These are phyloP conservation scores for Lagenidium sp. DNA, from an alignment of 352 stramenopile species.

Conservation along the genomic window DNA sequence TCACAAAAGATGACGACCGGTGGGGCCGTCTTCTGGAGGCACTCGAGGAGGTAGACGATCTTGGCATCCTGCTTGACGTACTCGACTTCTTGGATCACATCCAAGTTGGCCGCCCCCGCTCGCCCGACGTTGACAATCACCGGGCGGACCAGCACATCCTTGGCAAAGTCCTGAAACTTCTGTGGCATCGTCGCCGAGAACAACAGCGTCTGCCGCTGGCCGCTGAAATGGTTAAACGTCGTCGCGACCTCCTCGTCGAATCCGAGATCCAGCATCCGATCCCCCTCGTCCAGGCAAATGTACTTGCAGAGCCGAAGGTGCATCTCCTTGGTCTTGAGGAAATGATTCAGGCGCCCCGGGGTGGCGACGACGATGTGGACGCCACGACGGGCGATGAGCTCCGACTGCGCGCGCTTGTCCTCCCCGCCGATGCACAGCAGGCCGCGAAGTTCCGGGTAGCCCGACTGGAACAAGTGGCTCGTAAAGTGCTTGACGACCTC, in stretches of 20 bases:
- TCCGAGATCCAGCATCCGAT: conserved; percentile 97
- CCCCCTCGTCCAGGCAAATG: conserved; percentile 98
- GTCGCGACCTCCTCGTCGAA: conserved; percentile 90
- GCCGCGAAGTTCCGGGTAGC: conserved; percentile 81
- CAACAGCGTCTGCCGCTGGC: conserved; percentile 96
- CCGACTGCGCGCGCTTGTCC: conserved; percentile 89
- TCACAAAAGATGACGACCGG: conserved; percentile 98
- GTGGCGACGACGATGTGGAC: conserved; percentile 97
- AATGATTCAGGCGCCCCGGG: conserved; percentile 94
- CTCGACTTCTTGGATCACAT: conserved; percentile 99
- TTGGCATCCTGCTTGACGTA: conserved; percentile 99
- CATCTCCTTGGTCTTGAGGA: conserved; percentile 94
- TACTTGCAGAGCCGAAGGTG: conserved; percentile 94
- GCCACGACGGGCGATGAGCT: conserved; percentile 76
- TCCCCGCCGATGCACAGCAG: conserved; percentile 96
- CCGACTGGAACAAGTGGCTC: conserved; percentile 47
- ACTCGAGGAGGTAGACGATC: conserved; percentile 98
- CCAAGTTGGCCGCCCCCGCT: conserved; percentile 96
- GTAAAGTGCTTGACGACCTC: conserved; percentile 95
- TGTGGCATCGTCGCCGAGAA: conserved; percentile 99
- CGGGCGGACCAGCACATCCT: conserved; percentile 92
- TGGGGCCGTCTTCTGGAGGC: conserved; percentile 97
- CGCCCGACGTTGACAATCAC: conserved; percentile 98
- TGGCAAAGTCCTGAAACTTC: conserved; percentile 99
- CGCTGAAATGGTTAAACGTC: conserved; percentile 98